These are phyloP conservation scores for Pestalotiopsis sp. DNA, from an alignment of 2,329 filamentous ascomycete species.

Conservation along the genomic window DNA sequence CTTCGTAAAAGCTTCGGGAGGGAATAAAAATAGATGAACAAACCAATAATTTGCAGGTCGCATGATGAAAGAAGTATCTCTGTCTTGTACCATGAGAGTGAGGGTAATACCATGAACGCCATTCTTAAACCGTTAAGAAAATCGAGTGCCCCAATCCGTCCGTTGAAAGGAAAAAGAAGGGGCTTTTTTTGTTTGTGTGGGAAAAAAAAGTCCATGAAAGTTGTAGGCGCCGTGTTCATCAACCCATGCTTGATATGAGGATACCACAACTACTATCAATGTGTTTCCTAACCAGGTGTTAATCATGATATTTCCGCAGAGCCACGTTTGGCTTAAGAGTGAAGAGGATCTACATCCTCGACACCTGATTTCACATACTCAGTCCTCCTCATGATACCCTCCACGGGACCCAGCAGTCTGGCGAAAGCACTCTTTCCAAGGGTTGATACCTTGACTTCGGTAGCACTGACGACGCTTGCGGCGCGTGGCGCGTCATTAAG, in stretches of 20 bases:
- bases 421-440: constrained; percentile 95
- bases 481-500: constrained; percentile 92
- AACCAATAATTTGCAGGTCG: not conserved
- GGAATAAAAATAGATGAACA: not conserved
- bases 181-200: not conserved
- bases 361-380: constrained; percentile 65
- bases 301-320: not conserved
- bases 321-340: not conserved
- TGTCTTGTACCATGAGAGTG: constrained; percentile 5
- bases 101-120: constrained; percentile 11
- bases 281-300: constrained; percentile 30
- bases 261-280: not conserved
- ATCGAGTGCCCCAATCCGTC: not conserved
- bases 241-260: not conserved
- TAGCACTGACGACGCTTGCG: constrained; percentile 81
- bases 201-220: not conserved
- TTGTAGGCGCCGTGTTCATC: constrained; percentile 1
- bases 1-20: not conserved
- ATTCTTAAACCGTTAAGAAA: constrained; percentile 5
- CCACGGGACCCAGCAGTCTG: constrained; percentile 86
- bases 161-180: not conserved
- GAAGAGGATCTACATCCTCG: constrained; percentile 69
- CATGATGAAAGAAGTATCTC: not conserved
- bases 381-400: constrained; percentile 89
- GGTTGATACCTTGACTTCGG: constrained; percentile 89